Conservation (phyloP, 1,284 basidiomycete genomes). For the Ganoderma multipileum region DNA sequence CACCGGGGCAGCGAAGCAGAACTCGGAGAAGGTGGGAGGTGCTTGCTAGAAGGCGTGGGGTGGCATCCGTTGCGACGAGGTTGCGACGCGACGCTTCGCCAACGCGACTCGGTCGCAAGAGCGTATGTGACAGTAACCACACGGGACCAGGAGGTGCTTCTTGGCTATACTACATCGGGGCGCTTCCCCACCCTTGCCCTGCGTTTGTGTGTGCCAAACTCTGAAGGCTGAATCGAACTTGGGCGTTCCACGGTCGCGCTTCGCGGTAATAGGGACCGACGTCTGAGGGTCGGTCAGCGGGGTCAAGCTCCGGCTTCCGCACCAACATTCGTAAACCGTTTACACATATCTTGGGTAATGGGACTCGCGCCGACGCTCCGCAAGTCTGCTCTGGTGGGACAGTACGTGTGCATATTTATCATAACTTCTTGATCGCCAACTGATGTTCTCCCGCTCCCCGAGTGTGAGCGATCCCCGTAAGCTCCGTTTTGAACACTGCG, state of each 20-base stretch:
- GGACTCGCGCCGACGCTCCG: background rate
- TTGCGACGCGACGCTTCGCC: conserved; percentile 5
- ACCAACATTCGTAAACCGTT: background rate
- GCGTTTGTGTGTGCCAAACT: background rate
- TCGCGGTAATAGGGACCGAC: background rate
- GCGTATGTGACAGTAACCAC: background rate
- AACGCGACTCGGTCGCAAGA: background rate
- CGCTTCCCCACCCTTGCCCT: background rate
- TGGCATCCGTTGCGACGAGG: conserved; percentile 1
- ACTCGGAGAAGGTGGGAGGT: background rate
- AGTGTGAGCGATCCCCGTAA: background rate
- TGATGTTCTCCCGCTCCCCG: background rate
- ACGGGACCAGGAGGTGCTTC: background rate
- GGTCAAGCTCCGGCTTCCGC: background rate
- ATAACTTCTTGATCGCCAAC: background rate
- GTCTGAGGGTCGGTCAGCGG: background rate
- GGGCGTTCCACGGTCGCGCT: background rate
- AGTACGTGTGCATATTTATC: background rate
- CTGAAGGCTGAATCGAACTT: background rate
- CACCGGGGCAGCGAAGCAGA: background rate
- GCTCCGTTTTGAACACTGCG: background rate
- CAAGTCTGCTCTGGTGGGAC: background rate
- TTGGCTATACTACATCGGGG: background rate
- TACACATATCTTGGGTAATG: background rate
- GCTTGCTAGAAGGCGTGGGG: background rate